phyloP scores from a whole-genome alignment of 2,329 filamentous ascomycete genomes.

The Knufia petricola region DNA sequence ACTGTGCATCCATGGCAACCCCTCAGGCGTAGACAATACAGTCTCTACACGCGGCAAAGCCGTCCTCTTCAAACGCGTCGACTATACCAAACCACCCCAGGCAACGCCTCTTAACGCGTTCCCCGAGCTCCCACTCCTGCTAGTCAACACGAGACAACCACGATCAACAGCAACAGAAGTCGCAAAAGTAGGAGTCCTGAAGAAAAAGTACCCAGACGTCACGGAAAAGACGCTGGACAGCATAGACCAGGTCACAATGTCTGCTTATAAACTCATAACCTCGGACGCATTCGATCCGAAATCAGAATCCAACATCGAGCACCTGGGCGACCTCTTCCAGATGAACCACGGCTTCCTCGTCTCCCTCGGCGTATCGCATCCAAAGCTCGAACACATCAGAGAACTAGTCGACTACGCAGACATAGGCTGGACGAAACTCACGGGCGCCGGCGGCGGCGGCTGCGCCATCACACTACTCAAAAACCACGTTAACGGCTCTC shows the following conservation, averaged over 20 bases:
- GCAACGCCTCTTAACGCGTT: conserved; percentile 76
- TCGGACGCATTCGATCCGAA: conserved; percentile 58
- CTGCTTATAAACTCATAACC: conserved; percentile 46
- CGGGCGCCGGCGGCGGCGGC: conserved; percentile 87
- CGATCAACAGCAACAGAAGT: conserved; percentile 83
- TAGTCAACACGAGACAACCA: conserved; percentile 80
- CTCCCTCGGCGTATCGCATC: conserved; percentile 90
- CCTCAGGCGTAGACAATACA: conserved; percentile 94
- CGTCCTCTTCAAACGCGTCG: conserved; percentile 74
- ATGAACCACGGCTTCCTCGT: conserved; percentile 90
- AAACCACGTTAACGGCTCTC: conserved; percentile 49
- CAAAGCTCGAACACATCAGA: conserved; percentile 79
- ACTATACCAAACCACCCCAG: conserved; percentile 65
- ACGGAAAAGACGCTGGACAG: conserved; percentile 73
- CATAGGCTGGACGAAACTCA: conserved; percentile 95
- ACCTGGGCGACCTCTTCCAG: conserved; percentile 77
- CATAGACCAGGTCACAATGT: conserved; percentile 58
- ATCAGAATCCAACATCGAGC: conserved; percentile 54
- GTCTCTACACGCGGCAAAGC: conserved; percentile 89
- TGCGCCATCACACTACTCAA: conserved; percentile 88
- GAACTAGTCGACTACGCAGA: conserved; percentile 82
- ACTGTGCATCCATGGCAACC: conserved; percentile 95
- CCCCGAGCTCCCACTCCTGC: conserved; percentile 77
- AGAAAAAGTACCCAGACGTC: conserved; percentile 61
- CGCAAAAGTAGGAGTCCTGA: conserved; percentile 69